Conservation (phyloP, 2,329 filamentous ascomycete genomes). For the Beauveria sp. region DNA sequence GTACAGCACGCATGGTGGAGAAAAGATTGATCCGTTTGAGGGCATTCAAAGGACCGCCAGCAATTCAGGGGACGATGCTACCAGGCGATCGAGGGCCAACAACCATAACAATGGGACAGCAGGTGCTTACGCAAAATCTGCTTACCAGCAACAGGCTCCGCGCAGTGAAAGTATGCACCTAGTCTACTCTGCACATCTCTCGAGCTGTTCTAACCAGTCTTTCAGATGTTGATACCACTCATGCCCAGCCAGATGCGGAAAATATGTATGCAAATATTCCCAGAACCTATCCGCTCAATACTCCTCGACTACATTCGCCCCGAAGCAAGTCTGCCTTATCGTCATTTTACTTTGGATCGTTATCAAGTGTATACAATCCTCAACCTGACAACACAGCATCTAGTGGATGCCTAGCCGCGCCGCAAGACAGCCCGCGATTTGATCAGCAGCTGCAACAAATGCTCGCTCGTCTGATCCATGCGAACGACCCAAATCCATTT, state of each 20-base stretch:
- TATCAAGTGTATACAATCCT: constrained; percentile 12
- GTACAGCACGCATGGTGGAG: constrained; percentile 48
- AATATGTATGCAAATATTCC: constrained; percentile 10
- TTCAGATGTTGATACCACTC: background rate
- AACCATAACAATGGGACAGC: background rate
- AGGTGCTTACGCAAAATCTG: constrained; percentile 6
- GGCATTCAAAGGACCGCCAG: constrained; percentile 38
- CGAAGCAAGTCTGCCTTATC: background rate
- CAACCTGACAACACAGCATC: constrained; percentile 17
- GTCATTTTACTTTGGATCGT: constrained; percentile 7
- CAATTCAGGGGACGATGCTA: constrained; percentile 19
- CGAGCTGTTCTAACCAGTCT: background rate
- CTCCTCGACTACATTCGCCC: background rate
- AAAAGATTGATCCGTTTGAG: constrained; percentile 52
- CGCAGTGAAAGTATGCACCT: background rate
- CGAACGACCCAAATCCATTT: background rate
- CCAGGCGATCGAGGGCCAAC: background rate
- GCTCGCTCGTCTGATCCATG: constrained; percentile 19
- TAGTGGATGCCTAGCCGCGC: constrained; percentile 24
- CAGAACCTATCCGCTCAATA: background rate
- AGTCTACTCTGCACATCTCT: no score
- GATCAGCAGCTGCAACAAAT: constrained; percentile 33
- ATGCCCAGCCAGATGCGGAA: background rate
- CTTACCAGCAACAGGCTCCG: background rate
- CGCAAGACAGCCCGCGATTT: constrained; percentile 26